These are phyloP conservation scores for Blastocladiella britannica DNA, from an alignment of 192 early-diverging fungal species.

Conservation along the genomic window DNA sequence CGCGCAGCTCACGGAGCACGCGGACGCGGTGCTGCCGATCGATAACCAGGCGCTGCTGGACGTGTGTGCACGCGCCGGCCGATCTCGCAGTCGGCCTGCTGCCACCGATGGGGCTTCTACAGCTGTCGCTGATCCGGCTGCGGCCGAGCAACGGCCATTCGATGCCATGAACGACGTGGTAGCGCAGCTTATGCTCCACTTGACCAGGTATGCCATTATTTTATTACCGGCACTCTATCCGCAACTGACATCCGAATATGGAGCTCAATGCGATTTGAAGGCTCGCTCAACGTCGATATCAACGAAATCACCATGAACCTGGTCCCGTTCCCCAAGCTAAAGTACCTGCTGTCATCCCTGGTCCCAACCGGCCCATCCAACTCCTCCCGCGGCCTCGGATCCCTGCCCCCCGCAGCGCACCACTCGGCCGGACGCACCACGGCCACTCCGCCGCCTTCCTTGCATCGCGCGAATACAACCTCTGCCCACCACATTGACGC, in stretches of 20 bases:
- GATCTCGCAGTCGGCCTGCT: too few species aligned
- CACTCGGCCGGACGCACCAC: too few species aligned
- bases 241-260: too few species aligned
- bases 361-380: neutral
- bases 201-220: too few species aligned
- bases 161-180: neutral
- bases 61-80: conserved; percentile 1
- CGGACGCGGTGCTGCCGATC: conserved; percentile 1
- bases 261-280: conserved; percentile 38
- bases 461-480: neutral
- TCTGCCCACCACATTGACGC: conserved; percentile 16
- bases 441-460: too few species aligned
- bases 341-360: conserved; percentile 22
- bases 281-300: conserved; percentile 38
- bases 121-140: neutral
- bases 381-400: too few species aligned
- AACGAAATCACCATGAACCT: conserved; percentile 40
- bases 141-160: neutral
- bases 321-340: conserved; percentile 34
- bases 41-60: conserved; percentile 2
- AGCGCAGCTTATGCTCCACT: neutral
- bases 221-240: too few species aligned
- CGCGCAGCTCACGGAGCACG: neutral
- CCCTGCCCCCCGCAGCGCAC: too few species aligned
- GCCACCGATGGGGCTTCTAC: too few species aligned